Evolutionary conservation across 1,284 basidiomycete species (phyloP).

Genomic region (Ceratobasidium sp.): DNA sequence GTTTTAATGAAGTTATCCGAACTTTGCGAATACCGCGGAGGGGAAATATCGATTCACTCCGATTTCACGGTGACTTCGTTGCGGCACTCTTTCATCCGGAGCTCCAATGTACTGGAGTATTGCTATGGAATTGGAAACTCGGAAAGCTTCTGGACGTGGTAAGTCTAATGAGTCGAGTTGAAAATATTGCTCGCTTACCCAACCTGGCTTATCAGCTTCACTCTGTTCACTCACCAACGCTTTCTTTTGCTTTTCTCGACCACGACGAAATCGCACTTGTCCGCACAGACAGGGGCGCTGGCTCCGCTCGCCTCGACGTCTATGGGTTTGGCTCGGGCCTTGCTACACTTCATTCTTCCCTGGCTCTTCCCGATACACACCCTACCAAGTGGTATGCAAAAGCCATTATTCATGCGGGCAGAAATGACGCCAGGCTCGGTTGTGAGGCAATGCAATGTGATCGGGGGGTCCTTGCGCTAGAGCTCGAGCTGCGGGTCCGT

Average conservation of each 20-base stretch:
- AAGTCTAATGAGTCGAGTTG: background rate
- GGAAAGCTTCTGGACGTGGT: constrained; percentile 18
- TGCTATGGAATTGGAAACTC: constrained; percentile 33
- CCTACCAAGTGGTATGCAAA: constrained; percentile 35
- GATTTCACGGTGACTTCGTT: constrained; percentile 7
- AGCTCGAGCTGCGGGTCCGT: constrained; percentile 19
- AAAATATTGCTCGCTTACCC: background rate
- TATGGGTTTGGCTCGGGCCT: background rate
- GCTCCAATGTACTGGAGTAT: constrained; percentile 4
- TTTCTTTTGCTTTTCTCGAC: constrained; percentile 20
- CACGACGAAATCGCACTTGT: constrained; percentile 2
- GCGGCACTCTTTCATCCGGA: constrained; percentile 14
- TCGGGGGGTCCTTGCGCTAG: background rate
- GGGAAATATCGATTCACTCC: background rate
- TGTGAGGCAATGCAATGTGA: constrained; percentile 1
- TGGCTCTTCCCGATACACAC: constrained; percentile 30
- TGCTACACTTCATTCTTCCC: background rate
- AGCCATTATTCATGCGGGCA: background rate
- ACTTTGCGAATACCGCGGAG: background rate
- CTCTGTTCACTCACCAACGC: background rate
- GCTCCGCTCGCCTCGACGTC: constrained; percentile 7
- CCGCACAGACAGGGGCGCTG: constrained; percentile 12
- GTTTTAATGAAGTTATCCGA: background rate
- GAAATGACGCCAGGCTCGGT: background rate
- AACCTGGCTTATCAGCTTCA: background rate